These are phyloP conservation scores for Dactylorhiza incarnata DNA, from an alignment of 106 monocot species.

Conservation along the genomic window DNA sequence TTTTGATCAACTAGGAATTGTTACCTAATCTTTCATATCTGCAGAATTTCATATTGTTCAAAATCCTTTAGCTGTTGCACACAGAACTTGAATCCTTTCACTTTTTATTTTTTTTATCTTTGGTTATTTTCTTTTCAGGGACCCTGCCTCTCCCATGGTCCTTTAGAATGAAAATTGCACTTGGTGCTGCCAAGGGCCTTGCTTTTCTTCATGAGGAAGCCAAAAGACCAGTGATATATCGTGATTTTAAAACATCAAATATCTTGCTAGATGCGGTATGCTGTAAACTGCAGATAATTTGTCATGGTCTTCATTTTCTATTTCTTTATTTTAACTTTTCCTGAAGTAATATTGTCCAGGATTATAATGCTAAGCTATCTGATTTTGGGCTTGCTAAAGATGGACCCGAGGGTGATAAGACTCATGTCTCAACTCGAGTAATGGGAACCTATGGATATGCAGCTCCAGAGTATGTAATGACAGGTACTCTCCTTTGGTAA, in stretches of 20 bases:
- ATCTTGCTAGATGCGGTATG: conserved; percentile 23
- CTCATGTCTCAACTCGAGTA: conserved; percentile 39
- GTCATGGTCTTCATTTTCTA: background rate
- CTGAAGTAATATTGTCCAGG: conserved; percentile 11
- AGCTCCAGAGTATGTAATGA: conserved; percentile 46
- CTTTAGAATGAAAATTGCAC: conserved; percentile 23
- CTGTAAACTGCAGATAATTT: background rate
- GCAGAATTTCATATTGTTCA: background rate
- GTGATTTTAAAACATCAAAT: conserved; percentile 29
- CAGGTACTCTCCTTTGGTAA: conserved; percentile 9
- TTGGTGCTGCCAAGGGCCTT: conserved; percentile 25
- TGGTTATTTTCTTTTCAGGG: conserved; percentile 1
- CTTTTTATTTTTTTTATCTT: background rate
- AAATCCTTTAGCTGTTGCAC: background rate
- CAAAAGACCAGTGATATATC: conserved; percentile 22
- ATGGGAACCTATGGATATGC: conserved; percentile 49
- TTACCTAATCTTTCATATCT: background rate
- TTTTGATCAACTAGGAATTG: background rate
- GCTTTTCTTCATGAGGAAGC: conserved; percentile 28
- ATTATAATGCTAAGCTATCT: conserved; percentile 37
- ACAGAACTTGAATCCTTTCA: background rate
- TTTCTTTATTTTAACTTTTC: background rate
- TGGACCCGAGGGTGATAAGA: conserved; percentile 35
- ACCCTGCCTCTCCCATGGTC: conserved; percentile 21
- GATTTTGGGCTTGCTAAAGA: conserved; percentile 49